Base-by-base conservation (phyloP, 495 filamentous ascomycete genomes). In the Aspergillus taichungensis region DNA sequence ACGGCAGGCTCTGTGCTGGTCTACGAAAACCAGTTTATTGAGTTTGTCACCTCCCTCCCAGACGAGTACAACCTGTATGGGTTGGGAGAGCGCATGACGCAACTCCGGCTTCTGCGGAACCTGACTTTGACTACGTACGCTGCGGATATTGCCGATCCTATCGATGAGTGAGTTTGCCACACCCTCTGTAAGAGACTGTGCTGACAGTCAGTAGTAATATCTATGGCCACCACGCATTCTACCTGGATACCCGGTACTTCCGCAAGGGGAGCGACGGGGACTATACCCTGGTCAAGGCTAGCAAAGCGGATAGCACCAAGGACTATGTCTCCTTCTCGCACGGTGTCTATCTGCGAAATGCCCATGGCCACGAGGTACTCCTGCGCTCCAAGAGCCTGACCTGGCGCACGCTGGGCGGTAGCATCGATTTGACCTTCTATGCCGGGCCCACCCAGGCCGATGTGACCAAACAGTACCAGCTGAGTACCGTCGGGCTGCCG, bases 301-400 rank as follows among this genome's bases (percentile, higher is more conserved):
- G 79, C 51, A 69, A 75, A 6, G 72, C 74, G 0, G 69, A 82
- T 47, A 67, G 66, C 6, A 67, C 62, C 8, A 68, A 68, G 42
- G 52, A 74, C 30, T 90, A 88, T 50, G 64, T 71, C 12, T 79
- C 77, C 24, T 71, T 67, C 39, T 78, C 77, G 0, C 79, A 84
- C 41, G 80, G 80, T 40, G 75, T 82, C 1, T 84, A 79, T 54
- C 56, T 73, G 3, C 67, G 80, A 35, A 84, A 83, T 56, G 71
- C 80, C 8, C 87, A 94, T 55, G 82, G 79, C 6, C 84, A 88
- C 49, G 87, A 94, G 51, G 72, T 88, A 1, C 62, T 89, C 12
- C 62, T 88, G 46, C 67, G 69, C 28, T 70, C 80, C 1, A 59
- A 77, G 4, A 81, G 78, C 41, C 73, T 94, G 51, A 88, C 83